Evolutionary conservation across 2,329 filamentous ascomycete genomes (phyloP).

Genomic region (Lachnellula willkommii): DNA sequence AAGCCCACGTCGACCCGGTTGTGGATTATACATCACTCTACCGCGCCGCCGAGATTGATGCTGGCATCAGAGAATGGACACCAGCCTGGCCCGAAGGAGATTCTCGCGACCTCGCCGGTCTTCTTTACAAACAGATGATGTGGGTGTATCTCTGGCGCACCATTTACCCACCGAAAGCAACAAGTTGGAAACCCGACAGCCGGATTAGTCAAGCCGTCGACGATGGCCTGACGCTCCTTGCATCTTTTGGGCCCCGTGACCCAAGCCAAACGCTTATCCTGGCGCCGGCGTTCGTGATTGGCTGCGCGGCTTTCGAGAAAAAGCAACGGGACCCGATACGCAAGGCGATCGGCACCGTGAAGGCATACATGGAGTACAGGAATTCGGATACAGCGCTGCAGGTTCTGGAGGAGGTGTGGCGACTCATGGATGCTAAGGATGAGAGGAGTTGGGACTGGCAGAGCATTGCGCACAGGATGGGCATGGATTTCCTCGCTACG

Average conservation of each 20-base stretch:
- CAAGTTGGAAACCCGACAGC: conserved; percentile 35
- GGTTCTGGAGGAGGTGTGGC: conserved; percentile 55
- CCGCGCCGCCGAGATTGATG: conserved; percentile 70
- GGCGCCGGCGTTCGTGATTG: conserved; percentile 56
- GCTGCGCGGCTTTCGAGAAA: conserved; percentile 52
- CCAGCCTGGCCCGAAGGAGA: conserved; percentile 57
- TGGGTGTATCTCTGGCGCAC: conserved; percentile 60
- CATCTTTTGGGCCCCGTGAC: conserved; percentile 51
- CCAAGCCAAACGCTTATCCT: conserved; percentile 55
- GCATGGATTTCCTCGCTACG: conserved; percentile 48
- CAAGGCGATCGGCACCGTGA: conserved; percentile 44
- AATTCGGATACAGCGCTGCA: conserved; percentile 51
- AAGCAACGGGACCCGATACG: conserved; percentile 49
- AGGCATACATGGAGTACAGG: conserved; percentile 54
- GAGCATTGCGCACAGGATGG: conserved; percentile 46
- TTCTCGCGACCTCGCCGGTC: conserved; percentile 49
- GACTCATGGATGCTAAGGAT: conserved; percentile 52
- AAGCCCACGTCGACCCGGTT: conserved; percentile 55
- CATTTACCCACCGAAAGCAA: conserved; percentile 49
- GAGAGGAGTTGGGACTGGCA: conserved; percentile 62
- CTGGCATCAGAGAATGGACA: conserved; percentile 67
- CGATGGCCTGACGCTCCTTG: conserved; percentile 50
- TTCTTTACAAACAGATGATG: conserved; percentile 61
- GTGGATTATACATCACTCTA: conserved; percentile 70
- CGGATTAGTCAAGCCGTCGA: conserved; percentile 51